Percentiles rank a stretch among this genome's conserved stretches.
Conservation (phyloP, 1,284 basidiomycete species). For the Uromyces viciae-fabae region DNA sequence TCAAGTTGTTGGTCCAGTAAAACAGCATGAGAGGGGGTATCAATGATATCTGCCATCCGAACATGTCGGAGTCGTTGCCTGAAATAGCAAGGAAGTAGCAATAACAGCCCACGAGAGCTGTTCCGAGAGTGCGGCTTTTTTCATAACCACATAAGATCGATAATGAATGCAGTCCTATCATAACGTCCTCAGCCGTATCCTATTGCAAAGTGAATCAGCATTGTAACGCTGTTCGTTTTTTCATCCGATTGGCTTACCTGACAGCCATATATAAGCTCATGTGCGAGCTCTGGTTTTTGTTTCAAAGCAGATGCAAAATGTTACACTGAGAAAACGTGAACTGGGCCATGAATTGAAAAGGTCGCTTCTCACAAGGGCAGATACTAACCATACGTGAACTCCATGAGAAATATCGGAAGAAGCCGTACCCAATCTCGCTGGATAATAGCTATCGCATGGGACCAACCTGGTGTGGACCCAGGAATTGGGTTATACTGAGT, state of each 20-base stretch:
- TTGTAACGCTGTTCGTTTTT: not conserved
- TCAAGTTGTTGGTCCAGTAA: conserved; percentile 15
- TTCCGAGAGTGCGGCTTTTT: conserved; percentile 17
- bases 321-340: too few species aligned
- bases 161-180: conserved; percentile 25
- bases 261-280: conserved; percentile 39
- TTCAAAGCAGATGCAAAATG: not conserved
- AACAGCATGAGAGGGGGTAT: conserved; percentile 20
- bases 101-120: conserved; percentile 15
- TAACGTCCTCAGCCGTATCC: conserved; percentile 40
- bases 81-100: conserved; percentile 25
- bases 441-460: conserved; percentile 25
- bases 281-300: conserved; percentile 31
- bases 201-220: not conserved
- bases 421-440: conserved; percentile 2
- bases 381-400: conserved; percentile 26
- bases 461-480: conserved; percentile 4
- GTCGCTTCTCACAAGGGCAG: not conserved
- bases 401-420: conserved; percentile 33
- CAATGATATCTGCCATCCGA: conserved; percentile 10
- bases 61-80: not conserved
- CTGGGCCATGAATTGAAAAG: too few species aligned
- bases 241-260: not conserved
- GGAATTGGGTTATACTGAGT: conserved; percentile 9
- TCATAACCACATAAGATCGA: conserved; percentile 40